Evolutionary conservation across 257 asterid species (phyloP), one percentile per base, ranked within the genome.

Genomic region (Pogostemon cablin): DNA sequence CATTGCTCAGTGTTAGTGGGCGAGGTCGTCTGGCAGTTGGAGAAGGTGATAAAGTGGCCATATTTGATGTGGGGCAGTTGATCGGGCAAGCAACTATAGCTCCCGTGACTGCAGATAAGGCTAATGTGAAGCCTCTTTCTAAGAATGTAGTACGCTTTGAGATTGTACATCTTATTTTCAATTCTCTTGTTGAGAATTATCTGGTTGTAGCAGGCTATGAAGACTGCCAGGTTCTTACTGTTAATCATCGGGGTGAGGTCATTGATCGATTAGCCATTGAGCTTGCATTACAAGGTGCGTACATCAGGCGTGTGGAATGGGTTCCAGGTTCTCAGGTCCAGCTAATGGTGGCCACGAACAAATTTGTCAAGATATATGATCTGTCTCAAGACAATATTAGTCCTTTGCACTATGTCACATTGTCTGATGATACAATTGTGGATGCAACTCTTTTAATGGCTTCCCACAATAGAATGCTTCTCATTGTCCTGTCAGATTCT

Each of bases 1-100:
- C 99, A 9, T 80, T 95, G 52, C 93, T 95, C 61, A 91, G 93
- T 78, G 98, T 89, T 48, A 89, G 90, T 76, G 77, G 84, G 75
- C 89, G 96, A 77, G 99, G 99, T 64, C 91, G 97, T 66, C 83
- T 95, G 71, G 99, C 99, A 57, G 99, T 95, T 80, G 99, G 99
- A 61, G 99, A 95, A 86, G 99, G 99, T 77, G 99, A 95, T 78
- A 95, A 88, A 82, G 99, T 95, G 15, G 91, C 99, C 79, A 86
- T 95, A 76, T 95, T 95, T 83, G 99, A 95, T 79, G 95, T 91
- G 64, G 99, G 95, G 25, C 99, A 95, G 81, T 84, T 95, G 80
- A 95, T 95, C 86, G 99, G 98, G 74, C 98, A 95, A 82, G 97
- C 96, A 62, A 86, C 90, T 53, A 73, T 86, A 77, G 90, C 96